These are phyloP conservation scores for Citeromyces hawaiiensis DNA, from an alignment of 1,139 yeast species.

Conservation along the genomic window DNA sequence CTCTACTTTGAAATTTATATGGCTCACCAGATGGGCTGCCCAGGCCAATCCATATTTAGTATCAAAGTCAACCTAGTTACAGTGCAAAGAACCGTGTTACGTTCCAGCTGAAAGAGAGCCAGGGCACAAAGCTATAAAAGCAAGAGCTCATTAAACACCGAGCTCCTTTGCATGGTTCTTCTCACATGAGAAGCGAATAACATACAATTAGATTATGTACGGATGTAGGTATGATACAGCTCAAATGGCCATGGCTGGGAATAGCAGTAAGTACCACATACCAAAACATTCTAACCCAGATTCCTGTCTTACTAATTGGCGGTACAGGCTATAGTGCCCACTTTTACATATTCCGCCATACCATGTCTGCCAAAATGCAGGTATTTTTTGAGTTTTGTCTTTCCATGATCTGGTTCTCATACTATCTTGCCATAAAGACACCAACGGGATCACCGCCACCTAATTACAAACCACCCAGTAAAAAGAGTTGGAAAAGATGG, in stretches of 20 bases:
- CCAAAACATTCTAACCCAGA: constrained; percentile 21
- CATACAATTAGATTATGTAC: no score
- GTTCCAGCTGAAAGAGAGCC: no score
- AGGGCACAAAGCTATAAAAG: no score
- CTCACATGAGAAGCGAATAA: no score
- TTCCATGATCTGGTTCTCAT: constrained; percentile 59
- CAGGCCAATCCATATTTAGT: no score
- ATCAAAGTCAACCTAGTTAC: no score
- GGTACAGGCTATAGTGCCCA: constrained; percentile 56
- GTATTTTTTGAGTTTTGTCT: constrained; percentile 33
- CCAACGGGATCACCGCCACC: constrained; percentile 48
- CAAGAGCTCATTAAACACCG: no score
- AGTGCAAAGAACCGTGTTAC: no score
- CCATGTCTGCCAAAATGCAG: constrained; percentile 26
- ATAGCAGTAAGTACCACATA: constrained; percentile 26
- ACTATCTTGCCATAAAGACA: constrained; percentile 40
- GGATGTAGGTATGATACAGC: constrained; percentile 13
- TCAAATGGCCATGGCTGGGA: constrained; percentile 49
- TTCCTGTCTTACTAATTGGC: constrained; percentile 54
- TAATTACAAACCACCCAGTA: constrained; percentile 22
- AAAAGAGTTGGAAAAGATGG: constrained; percentile 34
- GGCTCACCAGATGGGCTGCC: no score
- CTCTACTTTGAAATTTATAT: no score
- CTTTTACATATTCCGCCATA: constrained; percentile 36
- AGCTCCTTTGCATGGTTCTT: no score